Evolutionary conservation across 2,329 filamentous ascomycete genomes (phyloP).

Genomic region (Scytalidium sp.): DNA sequence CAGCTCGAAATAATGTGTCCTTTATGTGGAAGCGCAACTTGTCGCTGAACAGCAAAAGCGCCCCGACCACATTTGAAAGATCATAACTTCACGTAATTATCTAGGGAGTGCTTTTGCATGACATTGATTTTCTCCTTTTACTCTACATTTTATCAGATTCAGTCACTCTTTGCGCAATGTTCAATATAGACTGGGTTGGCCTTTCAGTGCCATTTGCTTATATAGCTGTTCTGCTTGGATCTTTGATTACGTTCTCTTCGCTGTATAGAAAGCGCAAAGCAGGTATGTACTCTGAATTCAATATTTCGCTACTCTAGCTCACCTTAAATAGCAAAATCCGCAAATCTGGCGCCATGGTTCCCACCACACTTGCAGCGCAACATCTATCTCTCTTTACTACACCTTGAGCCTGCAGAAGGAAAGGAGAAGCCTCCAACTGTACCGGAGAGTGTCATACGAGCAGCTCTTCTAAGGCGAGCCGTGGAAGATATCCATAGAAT

Average conservation of each 20-base stretch:
- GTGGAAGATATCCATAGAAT: slow-evolving; percentile 92
- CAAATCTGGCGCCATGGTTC: slow-evolving; percentile 93
- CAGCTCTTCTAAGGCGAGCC: slow-evolving; percentile 83
- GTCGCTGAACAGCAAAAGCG: not conserved
- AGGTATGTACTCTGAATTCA: slow-evolving; percentile 46
- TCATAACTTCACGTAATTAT: not conserved
- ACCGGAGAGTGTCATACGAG: slow-evolving; percentile 82
- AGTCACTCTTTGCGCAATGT: slow-evolving; percentile 23
- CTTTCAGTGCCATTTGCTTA: slow-evolving; percentile 87
- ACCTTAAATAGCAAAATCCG: slow-evolving; percentile 60
- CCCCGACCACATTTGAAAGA: not conserved
- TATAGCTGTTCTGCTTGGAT: slow-evolving; percentile 80
- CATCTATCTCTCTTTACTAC: slow-evolving; percentile 88
- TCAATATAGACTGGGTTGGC: slow-evolving; percentile 71
- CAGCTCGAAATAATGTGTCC: not conserved
- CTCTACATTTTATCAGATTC: not conserved
- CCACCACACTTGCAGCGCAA: slow-evolving; percentile 86
- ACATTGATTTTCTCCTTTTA: not conserved
- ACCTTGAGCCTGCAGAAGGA: slow-evolving; percentile 63
- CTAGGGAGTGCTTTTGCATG: not conserved
- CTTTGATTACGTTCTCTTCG: slow-evolving; percentile 86
- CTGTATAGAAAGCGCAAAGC: slow-evolving; percentile 93
- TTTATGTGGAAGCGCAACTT: not conserved
- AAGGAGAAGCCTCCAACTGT: slow-evolving; percentile 66
- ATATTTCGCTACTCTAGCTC: slow-evolving; percentile 15